phyloP scores from a whole-genome alignment of 1,284 basidiomycete species.

The Coniophora puteana region DNA sequence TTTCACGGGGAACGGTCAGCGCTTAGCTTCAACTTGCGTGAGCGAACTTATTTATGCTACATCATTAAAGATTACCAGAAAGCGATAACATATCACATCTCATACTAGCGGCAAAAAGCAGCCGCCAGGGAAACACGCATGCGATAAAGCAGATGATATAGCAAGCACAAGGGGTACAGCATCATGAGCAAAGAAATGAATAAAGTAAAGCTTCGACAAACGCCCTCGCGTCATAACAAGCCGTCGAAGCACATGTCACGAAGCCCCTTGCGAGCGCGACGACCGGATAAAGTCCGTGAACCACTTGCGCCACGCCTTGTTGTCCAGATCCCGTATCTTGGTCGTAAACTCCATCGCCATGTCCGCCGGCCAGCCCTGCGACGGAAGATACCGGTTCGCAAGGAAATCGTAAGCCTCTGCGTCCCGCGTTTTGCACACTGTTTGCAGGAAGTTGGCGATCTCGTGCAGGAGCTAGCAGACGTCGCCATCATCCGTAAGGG shows the following conservation, averaged over 20 bases:
- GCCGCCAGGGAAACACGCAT: too few species aligned
- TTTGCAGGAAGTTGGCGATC: constrained; percentile 82
- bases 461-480: constrained; percentile 78
- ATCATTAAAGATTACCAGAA: too few species aligned
- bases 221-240: neutral
- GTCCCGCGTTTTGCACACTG: constrained; percentile 74
- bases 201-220: neutral
- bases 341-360: constrained; percentile 78
- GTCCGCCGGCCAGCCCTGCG: constrained; percentile 82
- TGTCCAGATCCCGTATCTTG: constrained; percentile 75
- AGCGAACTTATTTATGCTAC: too few species aligned
- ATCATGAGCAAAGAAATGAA: neutral
- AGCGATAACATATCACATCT: too few species aligned
- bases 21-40: too few species aligned
- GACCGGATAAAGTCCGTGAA: constrained; percentile 82
- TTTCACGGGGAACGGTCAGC: too few species aligned
- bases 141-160: too few species aligned
- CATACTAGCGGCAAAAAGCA: too few species aligned
- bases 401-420: constrained; percentile 86
- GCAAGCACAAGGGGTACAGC: too few species aligned
- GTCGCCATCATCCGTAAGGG: constrained; percentile 5
- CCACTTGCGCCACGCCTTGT: constrained; percentile 85
- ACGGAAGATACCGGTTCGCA: constrained; percentile 77
- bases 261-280: constrained; percentile 48
- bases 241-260: constrained; percentile 41